Percentiles rank a stretch among this genome's conserved stretches.
phyloP scores from a whole-genome alignment of 768 basidiomycete genomes.

The Russula earlei region DNA sequence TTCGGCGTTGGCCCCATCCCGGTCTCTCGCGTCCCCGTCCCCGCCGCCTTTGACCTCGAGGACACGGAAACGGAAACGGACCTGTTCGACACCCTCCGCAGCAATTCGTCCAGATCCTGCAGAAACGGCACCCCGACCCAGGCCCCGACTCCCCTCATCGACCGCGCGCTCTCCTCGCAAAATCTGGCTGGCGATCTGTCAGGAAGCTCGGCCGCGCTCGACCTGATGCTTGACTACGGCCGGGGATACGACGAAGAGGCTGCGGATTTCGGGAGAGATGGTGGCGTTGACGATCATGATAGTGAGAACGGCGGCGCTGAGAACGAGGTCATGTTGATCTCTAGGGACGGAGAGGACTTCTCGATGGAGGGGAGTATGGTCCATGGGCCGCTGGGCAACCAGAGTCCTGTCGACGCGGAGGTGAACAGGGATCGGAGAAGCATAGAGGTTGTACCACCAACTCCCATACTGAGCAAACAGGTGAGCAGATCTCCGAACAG shows the following conservation, averaged over 20 bases:
- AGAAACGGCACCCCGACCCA: not conserved
- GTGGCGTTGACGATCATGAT: not conserved
- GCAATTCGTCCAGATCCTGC: not conserved
- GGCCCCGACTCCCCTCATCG: not conserved
- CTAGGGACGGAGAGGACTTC: constrained; percentile 9
- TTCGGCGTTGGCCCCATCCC: constrained; percentile 7
- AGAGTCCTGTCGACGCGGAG: not conserved
- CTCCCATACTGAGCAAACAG: not conserved
- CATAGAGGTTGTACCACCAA: constrained; percentile 13
- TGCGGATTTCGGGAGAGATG: not conserved
- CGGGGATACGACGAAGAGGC: not conserved
- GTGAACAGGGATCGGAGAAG: not conserved
- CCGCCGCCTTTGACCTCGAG: constrained; percentile 6
- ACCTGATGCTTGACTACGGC: not conserved
- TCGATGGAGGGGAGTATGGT: not conserved
- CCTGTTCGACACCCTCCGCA: constrained; percentile 1
- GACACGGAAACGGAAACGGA: not conserved
- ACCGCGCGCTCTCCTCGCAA: not conserved
- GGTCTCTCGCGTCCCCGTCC: constrained; percentile 4
- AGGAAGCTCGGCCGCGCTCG: not conserved
- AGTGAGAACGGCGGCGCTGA: not conserved
- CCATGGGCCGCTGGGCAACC: not conserved
- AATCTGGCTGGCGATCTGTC: not conserved
- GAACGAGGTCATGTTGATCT: constrained; percentile 7
- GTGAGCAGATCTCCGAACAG: constrained; percentile 4